Base-by-base conservation (phyloP, 208 protist species). In the Acanthamoeba triangularis region DNA sequence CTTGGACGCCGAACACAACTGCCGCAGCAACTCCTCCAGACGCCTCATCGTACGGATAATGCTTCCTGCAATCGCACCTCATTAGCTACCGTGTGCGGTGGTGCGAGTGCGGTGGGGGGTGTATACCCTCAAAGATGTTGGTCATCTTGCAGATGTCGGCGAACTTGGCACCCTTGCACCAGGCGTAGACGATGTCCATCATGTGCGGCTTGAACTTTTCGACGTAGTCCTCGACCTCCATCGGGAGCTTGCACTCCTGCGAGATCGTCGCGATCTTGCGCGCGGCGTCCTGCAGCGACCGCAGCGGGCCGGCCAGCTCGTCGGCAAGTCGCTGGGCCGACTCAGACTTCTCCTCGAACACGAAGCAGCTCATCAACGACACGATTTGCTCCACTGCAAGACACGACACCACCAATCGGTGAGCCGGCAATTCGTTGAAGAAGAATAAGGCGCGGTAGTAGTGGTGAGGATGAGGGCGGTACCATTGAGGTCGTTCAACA, bases 21-120 rank as follows among this genome's bases (percentile, higher is more conserved):
- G 99, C n/a, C 99, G 97, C 56, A 99, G 96, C 94, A 99, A 98
- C 97, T 99, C 99, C 95, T 99, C 99, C 11, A 99, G 97, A 30
- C 99, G 96, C 33, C 99, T 98, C 98, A 99, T 99, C 97, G 98
- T 98, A 52, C 99, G 98, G 90, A 99, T 99, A 94, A 99, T 99
- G 74, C 99, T 99, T 33, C 99, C 99, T 96, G 74, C 49, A 63
- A 47, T 28, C 88, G 1, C 63, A 88, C 52, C 6, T 0, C 37
- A 41, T 13, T 35, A 44, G 41, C 67, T 30, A 87, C 28, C 33
- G 23, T 41, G 37, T 61, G 54, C 54, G 54, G 16, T 13, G n/a
- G n/a, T n/a, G n/a, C n/a, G n/a, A n/a, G 54, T 23, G 1, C 3
- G 37, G 63, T 2, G 25, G 30, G n/a, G 30, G 33, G 30, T 18